phyloP scores from a whole-genome alignment of 208 protist species.

The Kentomonas sorsogonicus region DNA sequence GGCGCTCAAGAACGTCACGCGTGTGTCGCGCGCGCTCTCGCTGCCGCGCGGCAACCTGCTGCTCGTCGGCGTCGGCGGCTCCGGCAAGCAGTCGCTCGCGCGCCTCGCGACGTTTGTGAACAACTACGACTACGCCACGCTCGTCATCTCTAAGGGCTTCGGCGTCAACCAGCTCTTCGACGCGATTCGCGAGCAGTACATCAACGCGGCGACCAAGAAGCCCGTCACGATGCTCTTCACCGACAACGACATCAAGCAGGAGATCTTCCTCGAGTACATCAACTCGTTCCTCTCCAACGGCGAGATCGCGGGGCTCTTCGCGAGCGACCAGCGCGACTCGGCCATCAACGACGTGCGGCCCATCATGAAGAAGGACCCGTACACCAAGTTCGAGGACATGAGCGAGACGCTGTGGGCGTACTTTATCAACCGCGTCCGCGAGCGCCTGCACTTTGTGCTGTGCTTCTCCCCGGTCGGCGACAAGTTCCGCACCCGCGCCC shows the following conservation, averaged over 20 bases:
- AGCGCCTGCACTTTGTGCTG: slow-evolving; percentile 96
- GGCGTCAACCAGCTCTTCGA: slow-evolving; percentile 93
- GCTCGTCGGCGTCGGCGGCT: slow-evolving; percentile 92
- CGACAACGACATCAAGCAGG: slow-evolving; percentile 97
- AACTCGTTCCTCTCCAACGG: slow-evolving; percentile 95
- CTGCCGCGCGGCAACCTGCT: slow-evolving; percentile 92
- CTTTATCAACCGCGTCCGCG: slow-evolving; percentile 95
- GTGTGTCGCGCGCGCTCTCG: slow-evolving; percentile 90
- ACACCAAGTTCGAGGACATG: slow-evolving; percentile 93
- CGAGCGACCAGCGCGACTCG: slow-evolving; percentile 95
- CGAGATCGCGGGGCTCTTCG: slow-evolving; percentile 96
- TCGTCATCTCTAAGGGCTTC: slow-evolving; percentile 92
- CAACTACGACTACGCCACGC: slow-evolving; percentile 83
- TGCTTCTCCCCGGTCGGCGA: slow-evolving; percentile 97
- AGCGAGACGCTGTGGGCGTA: slow-evolving; percentile 94
- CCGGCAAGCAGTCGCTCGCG: slow-evolving; percentile 91
- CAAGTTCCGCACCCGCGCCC: slow-evolving; percentile 93
- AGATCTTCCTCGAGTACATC: slow-evolving; percentile 98
- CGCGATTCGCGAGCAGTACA: slow-evolving; percentile 91
- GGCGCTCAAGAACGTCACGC: slow-evolving; percentile 92
- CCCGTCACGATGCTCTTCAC: slow-evolving; percentile 97
- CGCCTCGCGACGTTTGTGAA: slow-evolving; percentile 87
- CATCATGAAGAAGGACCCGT: slow-evolving; percentile 93
- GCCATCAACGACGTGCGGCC: slow-evolving; percentile 94
- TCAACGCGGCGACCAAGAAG: slow-evolving; percentile 69